These are phyloP conservation scores for Nidularia pulvinata DNA, from an alignment of 768 basidiomycete species.

Conservation along the genomic window DNA sequence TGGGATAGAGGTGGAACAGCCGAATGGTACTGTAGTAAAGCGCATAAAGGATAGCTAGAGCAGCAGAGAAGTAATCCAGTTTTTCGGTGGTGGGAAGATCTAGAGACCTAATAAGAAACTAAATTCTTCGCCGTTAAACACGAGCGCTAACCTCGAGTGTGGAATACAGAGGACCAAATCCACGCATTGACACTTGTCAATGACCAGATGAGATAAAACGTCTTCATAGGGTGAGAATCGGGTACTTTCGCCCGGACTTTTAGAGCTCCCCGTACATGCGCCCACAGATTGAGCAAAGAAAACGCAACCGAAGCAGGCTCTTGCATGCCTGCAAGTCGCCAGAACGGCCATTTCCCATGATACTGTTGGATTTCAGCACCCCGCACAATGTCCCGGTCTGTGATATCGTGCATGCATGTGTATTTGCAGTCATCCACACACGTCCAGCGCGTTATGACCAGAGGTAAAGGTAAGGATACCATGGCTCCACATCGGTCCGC, in stretches of 20 bases:
- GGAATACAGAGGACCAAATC: constrained; percentile 92
- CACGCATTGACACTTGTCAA: constrained; percentile 84
- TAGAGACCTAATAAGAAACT: constrained; percentile 20
- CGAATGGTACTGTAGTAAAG: constrained; percentile 81
- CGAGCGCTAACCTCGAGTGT: constrained; percentile 76
- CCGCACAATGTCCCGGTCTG: constrained; percentile 45
- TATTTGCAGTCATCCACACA: constrained; percentile 91
- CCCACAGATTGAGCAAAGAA: constrained; percentile 83
- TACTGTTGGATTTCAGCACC: constrained; percentile 68
- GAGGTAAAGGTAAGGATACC: constrained; percentile 41
- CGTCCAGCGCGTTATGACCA: constrained; percentile 81
- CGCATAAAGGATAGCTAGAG: constrained; percentile 77
- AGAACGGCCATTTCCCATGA: constrained; percentile 98
- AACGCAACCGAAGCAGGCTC: constrained; percentile 94
- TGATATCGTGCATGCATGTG: constrained; percentile 81
- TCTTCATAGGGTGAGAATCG: constrained; percentile 63
- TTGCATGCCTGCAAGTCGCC: constrained; percentile 85
- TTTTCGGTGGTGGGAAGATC: constrained; percentile 86
- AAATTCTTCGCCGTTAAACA: not conserved
- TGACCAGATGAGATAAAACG: constrained; percentile 67
- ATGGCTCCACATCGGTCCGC: constrained; percentile 36
- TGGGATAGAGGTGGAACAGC: constrained; percentile 72
- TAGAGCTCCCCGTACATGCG: constrained; percentile 62
- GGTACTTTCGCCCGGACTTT: constrained; percentile 48
- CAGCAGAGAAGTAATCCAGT: constrained; percentile 95